Evolutionary conservation across 2,329 filamentous ascomycete genomes (phyloP).

Genomic region (Claviceps sorghi): DNA sequence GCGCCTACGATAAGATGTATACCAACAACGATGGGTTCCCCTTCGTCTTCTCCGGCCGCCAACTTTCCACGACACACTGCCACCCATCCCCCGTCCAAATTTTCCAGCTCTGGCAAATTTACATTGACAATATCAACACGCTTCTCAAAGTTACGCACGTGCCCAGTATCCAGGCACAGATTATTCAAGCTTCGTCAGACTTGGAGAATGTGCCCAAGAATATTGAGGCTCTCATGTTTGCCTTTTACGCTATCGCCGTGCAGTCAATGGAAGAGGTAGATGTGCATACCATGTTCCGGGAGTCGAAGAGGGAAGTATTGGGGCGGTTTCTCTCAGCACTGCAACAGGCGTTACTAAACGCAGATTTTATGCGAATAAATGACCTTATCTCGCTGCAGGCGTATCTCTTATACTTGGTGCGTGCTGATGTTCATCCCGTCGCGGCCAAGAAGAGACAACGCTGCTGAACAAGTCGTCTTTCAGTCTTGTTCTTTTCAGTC

Average conservation of each 20-base stretch:
- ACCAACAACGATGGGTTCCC: conserved; percentile 30
- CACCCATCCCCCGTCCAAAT: conserved; percentile 40
- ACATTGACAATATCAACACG: conserved; percentile 55
- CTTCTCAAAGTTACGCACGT: conserved; percentile 16
- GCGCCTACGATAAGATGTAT: neutral
- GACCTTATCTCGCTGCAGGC: neutral
- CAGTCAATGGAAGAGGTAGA: neutral
- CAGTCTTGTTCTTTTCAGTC: too few species aligned
- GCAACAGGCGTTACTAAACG: neutral
- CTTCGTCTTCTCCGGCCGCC: conserved; percentile 32
- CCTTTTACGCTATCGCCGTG: neutral
- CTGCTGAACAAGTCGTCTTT: too few species aligned
- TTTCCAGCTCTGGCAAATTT: conserved; percentile 53
- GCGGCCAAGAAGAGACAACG: too few species aligned
- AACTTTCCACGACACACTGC: conserved; percentile 12
- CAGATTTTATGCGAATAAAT: neutral
- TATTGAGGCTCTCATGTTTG: neutral
- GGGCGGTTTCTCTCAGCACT: neutral
- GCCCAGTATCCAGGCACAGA: neutral
- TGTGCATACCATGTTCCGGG: neutral
- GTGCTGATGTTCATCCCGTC: too few species aligned
- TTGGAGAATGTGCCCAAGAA: neutral
- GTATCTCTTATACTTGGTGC: neutral
- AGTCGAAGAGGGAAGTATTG: neutral
- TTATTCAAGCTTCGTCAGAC: neutral